A percentile compares a stretch with the other conserved stretches of the same genome.
phyloP scores from a whole-genome alignment of 176 grass and related monocot species.

The Zoysia japonica region DNA sequence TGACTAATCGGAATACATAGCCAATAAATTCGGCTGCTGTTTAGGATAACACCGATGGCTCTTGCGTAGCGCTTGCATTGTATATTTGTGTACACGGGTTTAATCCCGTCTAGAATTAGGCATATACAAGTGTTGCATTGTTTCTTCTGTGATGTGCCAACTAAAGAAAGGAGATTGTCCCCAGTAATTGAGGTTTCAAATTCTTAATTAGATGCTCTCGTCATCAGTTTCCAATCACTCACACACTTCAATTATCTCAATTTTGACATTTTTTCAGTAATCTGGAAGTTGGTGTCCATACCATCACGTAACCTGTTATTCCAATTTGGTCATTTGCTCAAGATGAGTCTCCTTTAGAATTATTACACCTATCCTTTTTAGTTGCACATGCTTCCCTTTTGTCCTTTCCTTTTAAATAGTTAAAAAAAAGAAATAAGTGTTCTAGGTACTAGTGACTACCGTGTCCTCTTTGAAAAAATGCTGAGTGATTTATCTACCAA shows the following conservation, averaged over 20 bases:
- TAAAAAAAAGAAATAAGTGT: too few relatives aligned
- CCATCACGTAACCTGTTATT: background rate
- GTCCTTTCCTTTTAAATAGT: too few relatives aligned
- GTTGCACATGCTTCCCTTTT: too few relatives aligned
- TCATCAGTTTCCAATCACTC: background rate
- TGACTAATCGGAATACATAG: background rate
- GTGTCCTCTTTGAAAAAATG: background rate
- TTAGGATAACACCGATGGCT: background rate
- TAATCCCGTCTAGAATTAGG: background rate
- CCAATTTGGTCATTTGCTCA: background rate
- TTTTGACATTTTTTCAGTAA: background rate
- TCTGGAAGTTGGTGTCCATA: background rate
- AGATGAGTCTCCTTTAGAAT: background rate
- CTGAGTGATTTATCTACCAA: background rate
- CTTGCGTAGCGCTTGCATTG: background rate
- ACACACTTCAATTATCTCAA: background rate
- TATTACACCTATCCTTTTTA: background rate
- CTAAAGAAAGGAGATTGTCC: background rate
- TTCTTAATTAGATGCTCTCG: background rate
- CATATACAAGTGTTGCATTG: background rate
- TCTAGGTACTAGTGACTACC: background rate
- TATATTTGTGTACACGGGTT: background rate
- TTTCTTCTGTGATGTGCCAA: background rate
- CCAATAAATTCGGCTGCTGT: too few relatives aligned
- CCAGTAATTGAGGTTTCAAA: background rate